A percentile compares a stretch with the other conserved stretches of the same genome.
Conservation (phyloP, 2,329 filamentous ascomycete genomes). For the Zymoseptoria pseudotritici region DNA sequence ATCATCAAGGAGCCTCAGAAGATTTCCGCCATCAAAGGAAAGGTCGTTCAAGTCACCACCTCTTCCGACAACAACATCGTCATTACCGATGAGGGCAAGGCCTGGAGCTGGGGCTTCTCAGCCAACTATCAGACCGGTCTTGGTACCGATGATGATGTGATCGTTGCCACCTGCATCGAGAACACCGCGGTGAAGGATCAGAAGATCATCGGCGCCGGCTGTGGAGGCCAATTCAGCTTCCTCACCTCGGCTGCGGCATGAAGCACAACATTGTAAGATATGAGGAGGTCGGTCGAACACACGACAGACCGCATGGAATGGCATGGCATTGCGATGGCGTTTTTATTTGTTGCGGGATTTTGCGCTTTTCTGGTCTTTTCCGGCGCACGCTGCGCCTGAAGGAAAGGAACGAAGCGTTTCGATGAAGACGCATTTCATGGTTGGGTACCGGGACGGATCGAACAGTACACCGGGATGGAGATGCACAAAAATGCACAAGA, state of each 20-base stretch:
- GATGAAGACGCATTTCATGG: neutral
- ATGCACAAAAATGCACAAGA: neutral
- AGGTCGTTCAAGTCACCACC: constrained; percentile 32
- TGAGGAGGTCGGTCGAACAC: neutral
- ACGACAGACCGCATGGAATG: neutral
- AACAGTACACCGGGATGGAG: neutral
- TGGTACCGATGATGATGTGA: constrained; percentile 70
- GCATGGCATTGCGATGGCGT: neutral
- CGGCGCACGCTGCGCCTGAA: neutral
- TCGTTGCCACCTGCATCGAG: constrained; percentile 69
- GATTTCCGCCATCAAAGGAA: constrained; percentile 49
- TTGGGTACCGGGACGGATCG: neutral
- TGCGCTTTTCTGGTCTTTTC: neutral
- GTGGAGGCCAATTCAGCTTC: constrained; percentile 73
- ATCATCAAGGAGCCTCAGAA: constrained; percentile 61
- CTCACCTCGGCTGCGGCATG: neutral
- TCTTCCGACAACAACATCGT: constrained; percentile 69
- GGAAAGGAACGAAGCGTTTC: neutral
- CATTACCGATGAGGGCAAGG: constrained; percentile 60
- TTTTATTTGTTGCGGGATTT: neutral
- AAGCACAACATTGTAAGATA: neutral
- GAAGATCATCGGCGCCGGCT: constrained; percentile 69
- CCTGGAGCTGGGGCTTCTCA: constrained; percentile 74
- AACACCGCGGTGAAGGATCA: constrained; percentile 74
- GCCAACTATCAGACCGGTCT: constrained; percentile 74